phyloP scores from a whole-genome alignment of 305 asterid genomes.

The Fraxinus platypoda region DNA sequence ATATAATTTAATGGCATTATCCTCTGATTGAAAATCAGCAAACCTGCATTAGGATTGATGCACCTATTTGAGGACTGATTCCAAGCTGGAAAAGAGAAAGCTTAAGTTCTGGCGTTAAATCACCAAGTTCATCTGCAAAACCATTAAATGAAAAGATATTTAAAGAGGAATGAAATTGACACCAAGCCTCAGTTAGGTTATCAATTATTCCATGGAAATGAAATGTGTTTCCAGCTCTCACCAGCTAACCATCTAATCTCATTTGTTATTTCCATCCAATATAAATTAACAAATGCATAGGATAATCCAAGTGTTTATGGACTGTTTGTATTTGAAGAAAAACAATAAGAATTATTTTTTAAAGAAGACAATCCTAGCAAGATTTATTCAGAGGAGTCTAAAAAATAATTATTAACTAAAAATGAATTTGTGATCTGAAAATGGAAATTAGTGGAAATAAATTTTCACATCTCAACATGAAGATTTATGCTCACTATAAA shows the following conservation, averaged over 20 bases:
- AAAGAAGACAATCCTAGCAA: not conserved
- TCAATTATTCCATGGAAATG: not conserved
- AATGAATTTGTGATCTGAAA: not conserved
- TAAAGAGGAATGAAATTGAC: not conserved
- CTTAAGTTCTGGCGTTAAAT: slow-evolving; percentile 79
- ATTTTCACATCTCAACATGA: not conserved
- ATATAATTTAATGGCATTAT: not conserved
- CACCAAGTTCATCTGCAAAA: slow-evolving; percentile 88
- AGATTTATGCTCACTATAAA: not conserved
- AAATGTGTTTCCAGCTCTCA: not conserved
- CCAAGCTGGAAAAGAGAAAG: slow-evolving; percentile 96
- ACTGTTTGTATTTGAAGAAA: not conserved
- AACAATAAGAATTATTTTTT: not conserved
- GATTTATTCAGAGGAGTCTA: not conserved
- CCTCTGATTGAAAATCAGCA: slow-evolving; percentile 15
- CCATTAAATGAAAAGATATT: not conserved
- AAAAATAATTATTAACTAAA: not conserved
- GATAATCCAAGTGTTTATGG: not conserved
- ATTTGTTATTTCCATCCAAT: not conserved
- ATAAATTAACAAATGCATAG: not conserved
- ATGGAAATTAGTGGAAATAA: not conserved
- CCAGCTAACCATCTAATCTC: not conserved
- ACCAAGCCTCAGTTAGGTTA: not conserved
- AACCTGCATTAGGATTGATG: slow-evolving; percentile 98
- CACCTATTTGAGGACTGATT: slow-evolving; percentile 94